phyloP scores from a whole-genome alignment of 805 yeast genomes.

The Diddensiella santjacobensis region DNA sequence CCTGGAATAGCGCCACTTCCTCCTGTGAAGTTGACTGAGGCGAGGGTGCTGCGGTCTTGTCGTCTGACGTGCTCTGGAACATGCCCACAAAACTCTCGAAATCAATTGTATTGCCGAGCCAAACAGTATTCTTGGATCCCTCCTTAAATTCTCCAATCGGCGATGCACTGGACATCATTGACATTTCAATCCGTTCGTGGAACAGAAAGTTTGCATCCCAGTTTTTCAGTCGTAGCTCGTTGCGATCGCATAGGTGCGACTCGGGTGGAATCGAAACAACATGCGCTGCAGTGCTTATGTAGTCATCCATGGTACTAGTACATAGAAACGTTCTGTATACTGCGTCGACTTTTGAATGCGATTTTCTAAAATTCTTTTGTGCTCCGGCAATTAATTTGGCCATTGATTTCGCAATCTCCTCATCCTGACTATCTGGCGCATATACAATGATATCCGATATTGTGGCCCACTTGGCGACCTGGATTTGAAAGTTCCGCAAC shows the following conservation, averaged over 20 bases:
- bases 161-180: slow-evolving; percentile 79
- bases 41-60: slow-evolving; percentile 2
- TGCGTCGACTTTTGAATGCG: slow-evolving; percentile 12
- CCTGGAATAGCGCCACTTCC: background rate
- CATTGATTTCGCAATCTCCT: slow-evolving; percentile 12
- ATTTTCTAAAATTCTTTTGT: slow-evolving; percentile 17
- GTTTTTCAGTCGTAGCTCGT: slow-evolving; percentile 27
- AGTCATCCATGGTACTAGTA: slow-evolving; percentile 19
- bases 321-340: slow-evolving; percentile 24
- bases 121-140: slow-evolving; percentile 42
- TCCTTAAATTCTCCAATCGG: slow-evolving; percentile 34
- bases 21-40: background rate
- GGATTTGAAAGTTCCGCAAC: slow-evolving; percentile 80
- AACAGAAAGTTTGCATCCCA: slow-evolving; percentile 50
- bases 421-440: slow-evolving; percentile 44
- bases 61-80: slow-evolving; percentile 1
- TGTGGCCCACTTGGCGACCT: slow-evolving; percentile 72
- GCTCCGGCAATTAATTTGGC: slow-evolving; percentile 22
- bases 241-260: slow-evolving; percentile 14
- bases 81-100: slow-evolving; percentile 28
- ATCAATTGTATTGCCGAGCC: slow-evolving; percentile 84
- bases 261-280: slow-evolving; percentile 25
- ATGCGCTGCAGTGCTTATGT: slow-evolving; percentile 23
- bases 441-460: slow-evolving; percentile 78
- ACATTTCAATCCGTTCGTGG: slow-evolving; percentile 78